A percentile compares a stretch with the other conserved stretches of the same genome.
These are phyloP conservation scores for Pneumocystis jirovecii DNA, from an alignment of 1,139 yeast species.

Conservation along the genomic window DNA sequence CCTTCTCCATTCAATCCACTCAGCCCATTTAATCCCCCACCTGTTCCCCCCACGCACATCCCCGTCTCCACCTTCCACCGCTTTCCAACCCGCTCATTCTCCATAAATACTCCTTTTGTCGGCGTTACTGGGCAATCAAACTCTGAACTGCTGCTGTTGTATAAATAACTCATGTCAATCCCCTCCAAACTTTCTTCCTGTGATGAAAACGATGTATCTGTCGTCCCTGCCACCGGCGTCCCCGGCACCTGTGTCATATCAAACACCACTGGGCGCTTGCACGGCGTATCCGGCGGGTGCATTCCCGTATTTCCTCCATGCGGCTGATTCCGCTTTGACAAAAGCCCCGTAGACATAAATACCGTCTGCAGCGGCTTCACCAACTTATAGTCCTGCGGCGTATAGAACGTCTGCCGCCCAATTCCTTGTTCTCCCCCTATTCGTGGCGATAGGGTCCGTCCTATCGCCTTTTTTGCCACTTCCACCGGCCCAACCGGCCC, in stretches of 20 bases:
- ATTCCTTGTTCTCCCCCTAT: slow-evolving; percentile 7
- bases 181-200: slow-evolving; percentile 3
- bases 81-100: neutral
- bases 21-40: no score
- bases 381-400: slow-evolving; percentile 46
- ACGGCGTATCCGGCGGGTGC: slow-evolving; percentile 44
- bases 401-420: slow-evolving; percentile 19
- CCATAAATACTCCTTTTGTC: slow-evolving; percentile 11
- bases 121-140: slow-evolving; percentile 16
- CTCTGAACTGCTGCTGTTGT: slow-evolving; percentile 5
- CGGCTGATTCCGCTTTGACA: slow-evolving; percentile 47
- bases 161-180: slow-evolving; percentile 8
- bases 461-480: slow-evolving; percentile 1
- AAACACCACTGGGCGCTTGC: no score
- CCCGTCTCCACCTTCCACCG: neutral
- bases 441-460: no score
- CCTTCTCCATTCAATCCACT: no score
- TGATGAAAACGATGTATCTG: neutral
- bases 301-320: neutral
- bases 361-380: slow-evolving; percentile 81
- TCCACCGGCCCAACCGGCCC: no score
- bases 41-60: no score
- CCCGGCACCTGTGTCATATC: slow-evolving; percentile 8
- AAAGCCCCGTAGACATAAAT: slow-evolving; percentile 58
- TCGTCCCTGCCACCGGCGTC: neutral